Conservation (phyloP, 208 protist genomes). For the Leishmania guyanensis region DNA sequence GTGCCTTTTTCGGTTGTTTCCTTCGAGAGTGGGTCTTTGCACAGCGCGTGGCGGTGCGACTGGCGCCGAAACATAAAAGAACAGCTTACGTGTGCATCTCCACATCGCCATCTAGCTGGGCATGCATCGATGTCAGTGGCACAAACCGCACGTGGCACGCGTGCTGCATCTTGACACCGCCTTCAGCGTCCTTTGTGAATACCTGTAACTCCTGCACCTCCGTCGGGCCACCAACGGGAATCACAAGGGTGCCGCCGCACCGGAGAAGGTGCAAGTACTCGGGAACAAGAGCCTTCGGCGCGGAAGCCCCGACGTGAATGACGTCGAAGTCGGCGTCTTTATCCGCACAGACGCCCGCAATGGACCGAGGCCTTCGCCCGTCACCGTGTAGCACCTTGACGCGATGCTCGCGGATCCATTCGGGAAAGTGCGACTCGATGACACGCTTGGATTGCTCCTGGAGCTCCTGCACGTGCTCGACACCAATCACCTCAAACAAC, state of each 20-base stretch:
- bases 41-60: background rate
- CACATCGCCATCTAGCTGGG: constrained; percentile 32
- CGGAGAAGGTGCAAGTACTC: constrained; percentile 53
- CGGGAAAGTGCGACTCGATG: constrained; percentile 43
- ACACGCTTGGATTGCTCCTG: constrained; percentile 41
- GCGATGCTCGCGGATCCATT: constrained; percentile 38
- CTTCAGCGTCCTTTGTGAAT: constrained; percentile 60
- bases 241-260: constrained; percentile 63
- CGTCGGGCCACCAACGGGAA: constrained; percentile 68
- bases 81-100: constrained; percentile 1
- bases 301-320: constrained; percentile 90
- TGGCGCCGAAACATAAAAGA: background rate
- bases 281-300: constrained; percentile 36
- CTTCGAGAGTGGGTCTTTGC: background rate
- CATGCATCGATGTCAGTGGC: constrained; percentile 70
- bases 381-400: constrained; percentile 72
- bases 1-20: background rate
- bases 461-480: constrained; percentile 82
- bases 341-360: constrained; percentile 13
- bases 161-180: constrained; percentile 36
- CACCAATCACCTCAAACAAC: constrained; percentile 59
- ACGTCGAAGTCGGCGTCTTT: constrained; percentile 51
- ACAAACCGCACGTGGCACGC: constrained; percentile 72
- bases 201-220: constrained; percentile 64
- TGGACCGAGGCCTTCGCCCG: constrained; percentile 41